A percentile compares a stretch with the other conserved stretches of the same genome.
Conservation (phyloP, 495 filamentous ascomycete genomes). For the Hypoxylon crocopeplum region DNA sequence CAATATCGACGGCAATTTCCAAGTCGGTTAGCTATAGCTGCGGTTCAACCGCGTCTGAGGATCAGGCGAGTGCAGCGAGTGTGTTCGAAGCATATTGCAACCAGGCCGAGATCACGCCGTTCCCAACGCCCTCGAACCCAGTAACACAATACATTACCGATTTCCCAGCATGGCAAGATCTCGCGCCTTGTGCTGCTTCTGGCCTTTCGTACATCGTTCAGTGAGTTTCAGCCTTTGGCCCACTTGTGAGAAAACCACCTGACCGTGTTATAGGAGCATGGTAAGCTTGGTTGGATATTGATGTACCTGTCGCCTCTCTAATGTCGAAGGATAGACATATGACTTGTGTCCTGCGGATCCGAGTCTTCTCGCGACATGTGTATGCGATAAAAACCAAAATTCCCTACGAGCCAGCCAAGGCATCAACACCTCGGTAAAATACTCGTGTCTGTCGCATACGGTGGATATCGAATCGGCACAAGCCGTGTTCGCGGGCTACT, state of each 20-base stretch:
- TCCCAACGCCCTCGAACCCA: conserved; percentile 45
- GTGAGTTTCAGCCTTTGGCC: conserved; percentile 32
- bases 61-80: conserved; percentile 50
- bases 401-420: conserved; percentile 43
- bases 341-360: conserved; percentile 47
- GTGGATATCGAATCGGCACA: conserved; percentile 55
- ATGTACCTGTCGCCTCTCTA: conserved; percentile 6
- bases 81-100: conserved; percentile 58
- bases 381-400: conserved; percentile 56
- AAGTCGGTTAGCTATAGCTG: conserved; percentile 48
- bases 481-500: conserved; percentile 57
- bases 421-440: conserved; percentile 52
- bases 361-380: conserved; percentile 53
- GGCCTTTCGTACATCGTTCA: conserved; percentile 49
- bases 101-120: conserved; percentile 42
- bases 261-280: conserved; percentile 41
- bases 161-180: conserved; percentile 45
- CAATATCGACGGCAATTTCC: conserved; percentile 47
- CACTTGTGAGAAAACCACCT: neutral
- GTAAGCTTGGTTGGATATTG: conserved; percentile 29
- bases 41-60: conserved; percentile 51
- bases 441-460: conserved; percentile 45
- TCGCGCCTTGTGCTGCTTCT: conserved; percentile 53
- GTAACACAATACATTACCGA: conserved; percentile 57
- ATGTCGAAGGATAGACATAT: conserved; percentile 33